Evolutionary conservation across 306 rosid species (phyloP).

Genomic region (Sophora flavescens): DNA sequence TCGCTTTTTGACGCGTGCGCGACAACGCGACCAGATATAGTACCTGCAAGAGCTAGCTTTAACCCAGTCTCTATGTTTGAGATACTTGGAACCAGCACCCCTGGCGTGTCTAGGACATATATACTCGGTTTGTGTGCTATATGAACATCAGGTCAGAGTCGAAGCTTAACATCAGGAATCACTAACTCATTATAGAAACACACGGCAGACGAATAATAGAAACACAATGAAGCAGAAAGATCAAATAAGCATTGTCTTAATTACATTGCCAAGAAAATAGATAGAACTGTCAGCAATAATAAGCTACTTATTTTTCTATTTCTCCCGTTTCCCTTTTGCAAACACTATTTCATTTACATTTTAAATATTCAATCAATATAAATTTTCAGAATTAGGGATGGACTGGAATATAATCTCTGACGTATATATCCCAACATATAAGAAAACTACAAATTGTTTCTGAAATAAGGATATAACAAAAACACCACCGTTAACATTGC

Average conservation of each 20-base stretch:
- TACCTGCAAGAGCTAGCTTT: slow-evolving; percentile 94
- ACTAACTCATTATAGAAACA: slow-evolving; percentile 19
- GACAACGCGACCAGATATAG: no score
- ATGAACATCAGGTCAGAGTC: slow-evolving; percentile 53
- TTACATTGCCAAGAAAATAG: background rate
- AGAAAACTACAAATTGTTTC: background rate
- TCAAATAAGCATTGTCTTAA: background rate
- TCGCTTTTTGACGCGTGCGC: no score
- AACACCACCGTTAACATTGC: background rate
- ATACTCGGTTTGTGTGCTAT: slow-evolving; percentile 94
- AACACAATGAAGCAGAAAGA: background rate
- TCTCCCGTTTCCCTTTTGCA: background rate
- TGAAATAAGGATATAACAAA: background rate
- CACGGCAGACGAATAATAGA: background rate
- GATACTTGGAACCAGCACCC: slow-evolving; percentile 93
- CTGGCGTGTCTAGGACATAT: slow-evolving; percentile 93
- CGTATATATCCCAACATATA: background rate
- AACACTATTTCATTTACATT: background rate
- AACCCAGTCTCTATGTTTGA: slow-evolving; percentile 90
- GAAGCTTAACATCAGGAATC: background rate
- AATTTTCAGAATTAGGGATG: background rate
- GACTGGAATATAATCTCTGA: background rate
- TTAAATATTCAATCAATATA: background rate
- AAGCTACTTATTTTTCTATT: background rate
- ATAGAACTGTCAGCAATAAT: background rate